Conservation (phyloP, 1,139 yeast species). For the Ogataea hybrid region DNA sequence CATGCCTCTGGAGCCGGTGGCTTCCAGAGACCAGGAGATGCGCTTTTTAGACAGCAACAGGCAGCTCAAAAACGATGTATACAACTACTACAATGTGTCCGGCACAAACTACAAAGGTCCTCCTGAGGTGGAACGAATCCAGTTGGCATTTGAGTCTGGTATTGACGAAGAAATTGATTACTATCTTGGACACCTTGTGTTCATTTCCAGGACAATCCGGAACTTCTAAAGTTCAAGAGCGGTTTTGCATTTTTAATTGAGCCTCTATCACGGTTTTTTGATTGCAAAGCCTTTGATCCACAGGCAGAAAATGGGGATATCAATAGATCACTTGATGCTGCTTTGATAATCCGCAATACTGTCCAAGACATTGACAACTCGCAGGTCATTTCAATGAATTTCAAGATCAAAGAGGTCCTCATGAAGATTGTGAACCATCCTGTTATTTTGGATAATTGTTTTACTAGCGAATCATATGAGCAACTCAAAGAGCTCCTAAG, state of each 20-base stretch:
- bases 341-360: slow-evolving; percentile 73
- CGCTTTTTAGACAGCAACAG: slow-evolving; percentile 29
- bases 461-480: slow-evolving; percentile 37
- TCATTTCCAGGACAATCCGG: slow-evolving; percentile 52
- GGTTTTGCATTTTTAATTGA: slow-evolving; percentile 47
- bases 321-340: slow-evolving; percentile 57
- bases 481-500: slow-evolving; percentile 59
- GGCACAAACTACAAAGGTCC: slow-evolving; percentile 56
- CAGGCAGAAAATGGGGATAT: slow-evolving; percentile 22
- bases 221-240: slow-evolving; percentile 44
- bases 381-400: slow-evolving; percentile 65
- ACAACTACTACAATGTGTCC: slow-evolving; percentile 33
- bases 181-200: slow-evolving; percentile 61
- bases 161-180: slow-evolving; percentile 61
- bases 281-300: slow-evolving; percentile 32
- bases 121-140: slow-evolving; percentile 55
- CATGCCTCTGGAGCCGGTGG: slow-evolving; percentile 28
- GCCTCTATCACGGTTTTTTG: slow-evolving; percentile 46
- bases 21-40: slow-evolving; percentile 32
- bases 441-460: slow-evolving; percentile 32
- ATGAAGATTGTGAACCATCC: slow-evolving; percentile 46
- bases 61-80: slow-evolving; percentile 30
- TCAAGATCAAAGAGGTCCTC: slow-evolving; percentile 48
- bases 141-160: slow-evolving; percentile 62
- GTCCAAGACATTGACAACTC: slow-evolving; percentile 84